Percentiles rank a stretch among this genome's conserved stretches.
Evolutionary conservation across 768 basidiomycete species (phyloP).

Genomic region (Postia placenta): DNA sequence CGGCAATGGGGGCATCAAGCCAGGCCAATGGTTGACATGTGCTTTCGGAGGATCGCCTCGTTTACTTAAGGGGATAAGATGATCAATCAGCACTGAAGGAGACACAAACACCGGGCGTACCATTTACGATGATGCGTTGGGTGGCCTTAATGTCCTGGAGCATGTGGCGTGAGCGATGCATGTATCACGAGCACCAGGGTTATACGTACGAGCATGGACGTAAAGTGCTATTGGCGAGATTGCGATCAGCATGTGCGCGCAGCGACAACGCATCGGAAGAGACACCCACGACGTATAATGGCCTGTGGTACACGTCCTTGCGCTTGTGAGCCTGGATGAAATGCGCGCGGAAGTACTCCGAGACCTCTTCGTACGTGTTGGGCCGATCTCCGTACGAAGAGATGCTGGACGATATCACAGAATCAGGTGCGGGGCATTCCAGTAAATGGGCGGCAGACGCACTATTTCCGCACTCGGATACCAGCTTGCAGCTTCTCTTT

Average conservation of each 20-base stretch:
- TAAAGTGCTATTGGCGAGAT: constrained; percentile 20
- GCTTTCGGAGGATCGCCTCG: constrained; percentile 25
- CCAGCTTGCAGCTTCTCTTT: constrained; percentile 66
- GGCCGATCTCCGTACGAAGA: constrained; percentile 74
- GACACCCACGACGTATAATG: constrained; percentile 46
- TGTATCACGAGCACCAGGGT: background rate
- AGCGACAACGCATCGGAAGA: too few species aligned
- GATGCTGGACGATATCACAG: constrained; percentile 40
- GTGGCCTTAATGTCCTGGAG: constrained; percentile 75
- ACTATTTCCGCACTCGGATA: constrained; percentile 71
- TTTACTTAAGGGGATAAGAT: constrained; percentile 17
- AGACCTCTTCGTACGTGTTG: constrained; percentile 79
- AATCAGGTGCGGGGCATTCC: background rate
- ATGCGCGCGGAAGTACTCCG: constrained; percentile 84
- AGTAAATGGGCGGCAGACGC: constrained; percentile 25
- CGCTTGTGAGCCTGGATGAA: constrained; percentile 77
- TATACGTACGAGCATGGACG: constrained; percentile 23
- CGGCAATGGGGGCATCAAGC: constrained; percentile 9
- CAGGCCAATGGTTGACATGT: constrained; percentile 23
- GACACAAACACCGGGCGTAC: constrained; percentile 28
- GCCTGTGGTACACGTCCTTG: constrained; percentile 74
- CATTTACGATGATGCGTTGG: constrained; percentile 77
- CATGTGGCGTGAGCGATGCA: background rate
- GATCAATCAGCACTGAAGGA: background rate
- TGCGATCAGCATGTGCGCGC: background rate